These are phyloP conservation scores for Fusarium globosum DNA, from an alignment of 2,329 filamentous ascomycete genomes.

Conservation along the genomic window DNA sequence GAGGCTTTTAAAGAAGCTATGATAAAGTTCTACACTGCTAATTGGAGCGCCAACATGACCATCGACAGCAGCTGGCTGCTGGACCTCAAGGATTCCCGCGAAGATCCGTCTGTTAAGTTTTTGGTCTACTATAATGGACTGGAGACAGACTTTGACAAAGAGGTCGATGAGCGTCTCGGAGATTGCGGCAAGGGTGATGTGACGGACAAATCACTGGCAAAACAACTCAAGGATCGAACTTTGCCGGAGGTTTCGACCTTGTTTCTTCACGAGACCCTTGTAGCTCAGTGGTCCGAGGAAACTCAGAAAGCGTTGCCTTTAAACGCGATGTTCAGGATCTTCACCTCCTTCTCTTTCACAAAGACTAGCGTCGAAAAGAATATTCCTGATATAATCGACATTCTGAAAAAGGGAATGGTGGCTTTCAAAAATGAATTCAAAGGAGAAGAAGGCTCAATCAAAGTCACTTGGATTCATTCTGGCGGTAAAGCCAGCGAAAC, in stretches of 20 bases:
- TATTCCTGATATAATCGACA: not conserved
- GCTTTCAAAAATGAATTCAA: slow-evolving; percentile 33
- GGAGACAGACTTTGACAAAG: not conserved
- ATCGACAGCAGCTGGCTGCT: slow-evolving; percentile 43
- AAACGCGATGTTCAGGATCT: not conserved
- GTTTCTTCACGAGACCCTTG: slow-evolving; percentile 1
- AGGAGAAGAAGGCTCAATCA: slow-evolving; percentile 31
- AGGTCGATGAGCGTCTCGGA: slow-evolving; percentile 5
- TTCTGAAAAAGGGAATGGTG: too few relatives aligned
- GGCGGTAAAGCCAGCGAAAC: slow-evolving; percentile 30
- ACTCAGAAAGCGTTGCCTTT: not conserved
- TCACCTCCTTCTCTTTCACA: not conserved
- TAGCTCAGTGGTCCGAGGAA: slow-evolving; percentile 7
- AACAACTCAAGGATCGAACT: slow-evolving; percentile 41
- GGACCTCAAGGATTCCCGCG: slow-evolving; percentile 5
- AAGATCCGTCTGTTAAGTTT: slow-evolving; percentile 18
- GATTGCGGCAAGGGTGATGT: fast-evolving
- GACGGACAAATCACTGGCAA: not conserved
- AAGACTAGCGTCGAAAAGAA: not conserved
- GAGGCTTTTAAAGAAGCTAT: slow-evolving; percentile 37
- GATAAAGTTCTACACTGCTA: slow-evolving; percentile 40
- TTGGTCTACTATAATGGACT: slow-evolving; percentile 29
- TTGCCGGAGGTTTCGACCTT: not conserved
- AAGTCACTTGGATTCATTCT: slow-evolving; percentile 47
- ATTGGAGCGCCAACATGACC: slow-evolving; percentile 45